phyloP scores from a whole-genome alignment of 1,284 basidiomycete species.

The Ustilago hordei region DNA sequence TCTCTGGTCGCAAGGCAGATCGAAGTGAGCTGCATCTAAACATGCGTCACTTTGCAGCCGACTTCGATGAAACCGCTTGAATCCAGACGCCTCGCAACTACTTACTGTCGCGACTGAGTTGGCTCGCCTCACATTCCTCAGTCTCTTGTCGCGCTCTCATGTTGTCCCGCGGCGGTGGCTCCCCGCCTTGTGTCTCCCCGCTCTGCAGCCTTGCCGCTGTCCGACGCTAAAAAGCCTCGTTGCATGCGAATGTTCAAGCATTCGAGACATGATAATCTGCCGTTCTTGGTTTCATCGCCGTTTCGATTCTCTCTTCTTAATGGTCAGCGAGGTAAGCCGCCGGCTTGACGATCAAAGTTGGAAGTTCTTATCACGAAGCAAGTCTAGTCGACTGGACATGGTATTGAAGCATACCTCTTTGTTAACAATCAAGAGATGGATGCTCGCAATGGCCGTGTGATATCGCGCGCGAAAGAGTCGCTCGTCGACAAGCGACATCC shows the following conservation, averaged over 20 bases:
- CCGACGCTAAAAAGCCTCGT: background rate
- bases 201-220: background rate
- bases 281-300: background rate
- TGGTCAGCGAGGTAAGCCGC: background rate
- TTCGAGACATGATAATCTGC: background rate
- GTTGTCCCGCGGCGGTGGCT: background rate
- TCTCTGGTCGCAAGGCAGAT: background rate
- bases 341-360: background rate
- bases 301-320: background rate
- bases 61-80: too few species aligned
- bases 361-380: background rate
- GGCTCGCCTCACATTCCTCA: background rate
- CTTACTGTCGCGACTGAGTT: too few species aligned
- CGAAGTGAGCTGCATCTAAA: background rate
- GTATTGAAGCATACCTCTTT: background rate
- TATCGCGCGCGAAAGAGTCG: constrained; percentile 2
- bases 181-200: background rate
- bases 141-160: background rate
- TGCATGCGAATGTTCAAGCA: background rate
- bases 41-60: background rate
- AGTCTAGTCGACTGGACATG: background rate
- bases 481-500: constrained; percentile 1
- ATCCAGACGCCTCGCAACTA: too few species aligned
- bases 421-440: background rate
- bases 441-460: background rate